phyloP scores from a whole-genome alignment of 352 stramenopile species.

The Phytophthora colocasiae region DNA sequence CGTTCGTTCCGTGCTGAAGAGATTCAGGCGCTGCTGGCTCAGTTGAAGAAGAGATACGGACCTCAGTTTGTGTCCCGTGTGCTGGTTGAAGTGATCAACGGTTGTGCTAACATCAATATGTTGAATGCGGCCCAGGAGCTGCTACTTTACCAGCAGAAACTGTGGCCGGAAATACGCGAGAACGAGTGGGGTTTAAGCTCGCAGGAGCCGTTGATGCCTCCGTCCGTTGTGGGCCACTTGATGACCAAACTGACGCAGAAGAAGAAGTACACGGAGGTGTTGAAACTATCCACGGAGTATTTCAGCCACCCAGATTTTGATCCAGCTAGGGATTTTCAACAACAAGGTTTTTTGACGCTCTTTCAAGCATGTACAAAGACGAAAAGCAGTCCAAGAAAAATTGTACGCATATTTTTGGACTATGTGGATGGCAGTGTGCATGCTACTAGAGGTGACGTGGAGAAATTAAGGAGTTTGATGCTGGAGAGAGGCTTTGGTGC shows the following conservation, averaged over 20 bases:
- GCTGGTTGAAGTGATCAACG: constrained; percentile 63
- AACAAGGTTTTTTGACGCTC: constrained; percentile 70
- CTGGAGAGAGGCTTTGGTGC: constrained; percentile 71
- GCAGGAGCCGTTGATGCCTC: constrained; percentile 42
- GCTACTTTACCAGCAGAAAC: constrained; percentile 53
- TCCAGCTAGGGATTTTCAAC: constrained; percentile 49
- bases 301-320: constrained; percentile 42
- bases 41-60: constrained; percentile 45
- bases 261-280: constrained; percentile 40
- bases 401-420: constrained; percentile 50
- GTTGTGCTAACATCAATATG: constrained; percentile 75
- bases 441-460: constrained; percentile 11
- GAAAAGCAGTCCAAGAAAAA: constrained; percentile 21
- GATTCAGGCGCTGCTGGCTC: constrained; percentile 42
- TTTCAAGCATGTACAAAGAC: constrained; percentile 41
- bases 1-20: constrained; percentile 39
- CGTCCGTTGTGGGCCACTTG: constrained; percentile 59
- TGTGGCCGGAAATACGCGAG: constrained; percentile 25
- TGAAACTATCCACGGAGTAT: constrained; percentile 49
- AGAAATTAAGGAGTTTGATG: constrained; percentile 21
- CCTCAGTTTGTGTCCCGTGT: constrained; percentile 53
- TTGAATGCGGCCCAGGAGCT: constrained; percentile 53
- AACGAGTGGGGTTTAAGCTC: constrained; percentile 6
- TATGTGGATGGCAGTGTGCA: constrained; percentile 40
- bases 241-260: constrained; percentile 51